Base-by-base conservation (phyloP, 2,329 filamentous ascomycete species). In the Aureobasidium sp. region DNA sequence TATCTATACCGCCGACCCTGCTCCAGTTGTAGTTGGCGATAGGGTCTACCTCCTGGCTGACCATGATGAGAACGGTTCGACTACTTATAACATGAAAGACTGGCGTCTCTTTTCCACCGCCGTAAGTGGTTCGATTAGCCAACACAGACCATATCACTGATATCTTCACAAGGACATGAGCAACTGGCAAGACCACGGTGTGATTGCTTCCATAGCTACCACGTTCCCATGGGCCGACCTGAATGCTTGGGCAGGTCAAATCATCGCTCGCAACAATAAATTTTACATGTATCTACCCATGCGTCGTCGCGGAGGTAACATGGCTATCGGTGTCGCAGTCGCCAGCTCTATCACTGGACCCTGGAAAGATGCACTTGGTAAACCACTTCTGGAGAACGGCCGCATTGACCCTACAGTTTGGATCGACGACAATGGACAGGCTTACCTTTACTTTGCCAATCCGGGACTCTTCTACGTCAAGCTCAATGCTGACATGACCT, bases 51-150 rank as follows among this genome's bases (percentile, higher is more conserved):
- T 62, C 34, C 44, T 62, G 16, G 54, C 60, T 13, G 60, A 54
- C 30, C 52, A 48, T 27, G 60, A 62, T 50, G 60, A 62, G 44
- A 48, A 53, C 21, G 60, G 42, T 25, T 54, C 60, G 21, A 62
- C 49, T 7, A 62, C 36, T 42, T 57, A 62, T 42, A 54, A 62
- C 45, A 62, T 62, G 60, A 62, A 58, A 13, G 41, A 62, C n/a
- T 62, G 60, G 60, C 45, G 54, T 45, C 52, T 62, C 1, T 62
- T 53, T 32, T 62, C 60, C 29, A 36, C 48, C 16, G 48, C 48
- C 7, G 48, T 52, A 1, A 8, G 48, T 52, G 10, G 3, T 9
- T 11, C 10, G 16, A n/a, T 25, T 16, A 6, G 5, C 15, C 1
- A 32, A 30, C 25, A n/a, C 13, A 10, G 44, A 15, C 3, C 2